Conservation (phyloP, 169 alveolate genomes). For the Eimeria sp. region DNA sequence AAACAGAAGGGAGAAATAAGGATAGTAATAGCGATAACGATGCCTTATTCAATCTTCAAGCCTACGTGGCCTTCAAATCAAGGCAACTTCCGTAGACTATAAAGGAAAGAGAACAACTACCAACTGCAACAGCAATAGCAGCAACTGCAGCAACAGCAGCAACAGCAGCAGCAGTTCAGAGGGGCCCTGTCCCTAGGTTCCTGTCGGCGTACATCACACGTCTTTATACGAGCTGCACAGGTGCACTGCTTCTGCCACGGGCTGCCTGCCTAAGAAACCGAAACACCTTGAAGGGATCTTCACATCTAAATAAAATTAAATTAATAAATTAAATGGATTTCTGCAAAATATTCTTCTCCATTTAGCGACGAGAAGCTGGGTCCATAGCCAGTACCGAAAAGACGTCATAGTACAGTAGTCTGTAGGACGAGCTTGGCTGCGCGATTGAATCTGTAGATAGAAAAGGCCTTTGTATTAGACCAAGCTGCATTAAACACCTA, state of each 20-base stretch:
- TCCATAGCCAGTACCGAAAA: not conserved
- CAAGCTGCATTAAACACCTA: not conserved
- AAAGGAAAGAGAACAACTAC: not conserved
- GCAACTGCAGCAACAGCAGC: too few relatives aligned
- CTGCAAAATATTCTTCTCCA: not conserved
- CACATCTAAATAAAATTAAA: not conserved
- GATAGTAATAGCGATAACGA: not conserved
- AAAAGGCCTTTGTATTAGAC: not conserved
- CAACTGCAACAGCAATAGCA: not conserved
- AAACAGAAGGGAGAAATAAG: not conserved
- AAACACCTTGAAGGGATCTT: not conserved
- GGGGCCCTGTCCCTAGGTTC: too few relatives aligned
- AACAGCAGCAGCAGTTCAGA: too few relatives aligned
- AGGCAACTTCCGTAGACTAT: not conserved
- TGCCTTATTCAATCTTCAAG: not conserved
- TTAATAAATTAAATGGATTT: not conserved
- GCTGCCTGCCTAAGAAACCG: not conserved
- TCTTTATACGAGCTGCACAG: not conserved
- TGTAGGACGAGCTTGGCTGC: conserved; percentile 4
- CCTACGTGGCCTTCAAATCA: not conserved
- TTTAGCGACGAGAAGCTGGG: not conserved
- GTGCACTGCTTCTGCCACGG: conserved; percentile 20
- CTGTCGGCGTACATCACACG: too few relatives aligned
- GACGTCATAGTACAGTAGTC: not conserved
- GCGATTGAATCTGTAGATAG: not conserved